phyloP scores from a whole-genome alignment of 1,284 basidiomycete species.

The Papiliotrema flavescens region DNA sequence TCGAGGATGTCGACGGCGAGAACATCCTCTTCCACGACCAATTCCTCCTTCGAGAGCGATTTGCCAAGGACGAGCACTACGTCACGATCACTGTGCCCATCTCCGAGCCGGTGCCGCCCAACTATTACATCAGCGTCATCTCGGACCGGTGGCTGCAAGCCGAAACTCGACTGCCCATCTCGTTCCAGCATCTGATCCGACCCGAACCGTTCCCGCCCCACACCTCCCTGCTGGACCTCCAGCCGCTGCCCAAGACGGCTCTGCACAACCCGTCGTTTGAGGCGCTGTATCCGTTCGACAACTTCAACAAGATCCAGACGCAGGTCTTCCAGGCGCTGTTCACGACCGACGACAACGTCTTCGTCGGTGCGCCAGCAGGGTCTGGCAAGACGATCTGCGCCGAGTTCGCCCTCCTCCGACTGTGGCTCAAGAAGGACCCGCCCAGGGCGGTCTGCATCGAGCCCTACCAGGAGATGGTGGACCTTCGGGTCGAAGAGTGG shows the following conservation, averaged over 20 bases:
- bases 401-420: constrained; percentile 85
- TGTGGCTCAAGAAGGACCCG: constrained; percentile 83
- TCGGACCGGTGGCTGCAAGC: constrained; percentile 96
- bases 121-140: constrained; percentile 93
- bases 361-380: constrained; percentile 93
- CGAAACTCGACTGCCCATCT: constrained; percentile 90
- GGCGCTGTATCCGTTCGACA: constrained; percentile 74
- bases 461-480: constrained; percentile 96
- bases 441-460: constrained; percentile 92
- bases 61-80: constrained; percentile 88
- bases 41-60: constrained; percentile 86
- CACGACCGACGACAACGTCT: constrained; percentile 91
- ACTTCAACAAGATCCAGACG: constrained; percentile 98
- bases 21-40: constrained; percentile 90
- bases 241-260: constrained; percentile 82
- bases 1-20: constrained; percentile 97
- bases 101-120: constrained; percentile 94
- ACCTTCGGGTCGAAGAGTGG: constrained; percentile 86
- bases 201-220: constrained; percentile 95
- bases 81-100: constrained; percentile 93
- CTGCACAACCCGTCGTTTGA: constrained; percentile 91
- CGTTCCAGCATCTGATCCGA: constrained; percentile 95
- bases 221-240: constrained; percentile 88
- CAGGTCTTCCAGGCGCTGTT: constrained; percentile 98
- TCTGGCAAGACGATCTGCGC: constrained; percentile 97